Base-by-base conservation (phyloP, 257 asterid species). In the Capsicum rhomboideum region DNA sequence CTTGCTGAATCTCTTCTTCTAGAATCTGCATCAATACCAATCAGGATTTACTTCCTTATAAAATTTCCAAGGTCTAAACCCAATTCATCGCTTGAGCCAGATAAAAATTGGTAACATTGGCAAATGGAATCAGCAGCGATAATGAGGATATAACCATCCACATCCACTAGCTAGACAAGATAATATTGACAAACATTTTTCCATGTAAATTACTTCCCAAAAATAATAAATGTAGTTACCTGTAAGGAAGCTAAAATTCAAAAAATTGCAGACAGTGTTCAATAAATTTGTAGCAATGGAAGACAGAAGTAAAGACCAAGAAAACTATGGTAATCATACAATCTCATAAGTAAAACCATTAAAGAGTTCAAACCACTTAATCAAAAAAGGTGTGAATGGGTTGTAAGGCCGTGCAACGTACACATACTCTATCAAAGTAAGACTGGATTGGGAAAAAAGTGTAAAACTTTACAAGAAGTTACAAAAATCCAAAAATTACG, bases 1-100 rank as follows among this genome's bases (percentile, higher is more conserved):
- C 90, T 79, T 88, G 91, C 88, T 92, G 97, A 86, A 95, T 87
- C 88, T 87, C 93, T 20, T 85, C 90, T 87, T 87, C 91, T 29
- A 85, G 90, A 84, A 87, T 92, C 97, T 94, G 93, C 83, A 56
- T 18, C 72, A 58, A 55, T 80, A 37, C n/a, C 68, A 80, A 80
- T 80, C 83, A 80, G 5, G 56, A 79, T 79, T 56, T 61, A 29
- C 31, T 21, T 78, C 37, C 56, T 16, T 34, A 44, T 1, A 26
- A 81, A 82, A 10, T 82, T 64, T 31, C 53, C 28, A 28, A 61
- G 52, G 50, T 42, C 66, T 34, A 82, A 82, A n/a, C 66, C 68
- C 84, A 55, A 77, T 68, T 28, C 77, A 75, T 82, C 68, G 53
- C 58, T 64, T 68, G 63, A 82, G 9, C 64, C 23, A 68, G 7